Evolutionary conservation across 768 basidiomycete species (phyloP), one percentile per base, ranked within the genome.

Genomic region (Amanita pseudoporphyria): DNA sequence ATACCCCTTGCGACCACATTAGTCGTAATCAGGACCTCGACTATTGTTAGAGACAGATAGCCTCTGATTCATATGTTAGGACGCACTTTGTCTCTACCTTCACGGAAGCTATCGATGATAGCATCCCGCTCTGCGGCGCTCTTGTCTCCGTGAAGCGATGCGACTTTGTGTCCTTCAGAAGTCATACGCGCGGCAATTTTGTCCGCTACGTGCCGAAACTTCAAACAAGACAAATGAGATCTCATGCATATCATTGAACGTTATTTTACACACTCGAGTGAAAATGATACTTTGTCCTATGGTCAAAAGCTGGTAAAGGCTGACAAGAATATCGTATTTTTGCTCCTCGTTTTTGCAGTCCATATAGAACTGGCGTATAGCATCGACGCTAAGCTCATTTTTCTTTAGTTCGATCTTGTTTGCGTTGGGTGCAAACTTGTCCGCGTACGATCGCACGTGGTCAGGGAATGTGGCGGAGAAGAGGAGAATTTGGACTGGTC

Each of bases 261-360:
- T 32, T 13, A 24, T 14, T 16, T 9, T 49, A 68, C 79, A 46
- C 38, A 90, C 93, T 67, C 89, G 84, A 66, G 92, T 94, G 70
- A 99, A 99, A 57, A 99, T 98, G 64, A 99, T 99, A 64, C 90
- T 94, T 66, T 98, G 96, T 0, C 96, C 96, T 49, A 99, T 86
- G 2, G 93, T 95, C 63, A 99, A 71, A 31, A 96, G 72, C 51
- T 80, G 78, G 65, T 99, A 99, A 16, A 99, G 69, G 46, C 81
- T 82, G 30, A 95, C 89, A 38, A 99, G 73, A 45, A 97, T 89
- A 54, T 97, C 93, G 64, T 92, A 98, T 79, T 98, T 97, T 58
- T 91, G 82, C 30, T 89, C 81, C 62, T 89, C 94, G 61, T 86
- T 73, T 62, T 70, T 79, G 70, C 95, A 98, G 63, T 98, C 93